Evolutionary conservation across 441 rosid species (phyloP).

Genomic region (Aquilaria agallochum): DNA sequence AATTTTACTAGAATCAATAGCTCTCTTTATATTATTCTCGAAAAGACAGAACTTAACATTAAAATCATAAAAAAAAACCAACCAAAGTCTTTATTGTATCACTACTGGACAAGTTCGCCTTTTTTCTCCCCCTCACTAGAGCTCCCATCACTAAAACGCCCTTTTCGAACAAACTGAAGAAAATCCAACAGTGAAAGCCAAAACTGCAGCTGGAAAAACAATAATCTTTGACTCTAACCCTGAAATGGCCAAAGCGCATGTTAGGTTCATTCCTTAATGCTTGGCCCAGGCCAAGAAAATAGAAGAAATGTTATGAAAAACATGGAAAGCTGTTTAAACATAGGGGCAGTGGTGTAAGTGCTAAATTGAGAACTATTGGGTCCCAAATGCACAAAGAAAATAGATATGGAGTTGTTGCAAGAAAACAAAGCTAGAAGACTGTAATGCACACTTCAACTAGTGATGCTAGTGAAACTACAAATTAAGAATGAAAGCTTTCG

Average conservation of each 20-base stretch:
- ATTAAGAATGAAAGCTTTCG: too few species aligned
- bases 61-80: constrained; percentile 40
- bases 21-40: constrained; percentile 35
- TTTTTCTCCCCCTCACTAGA: constrained; percentile 30
- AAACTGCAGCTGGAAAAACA: constrained; percentile 48
- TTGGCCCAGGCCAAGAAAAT: too few species aligned
- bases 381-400: too few species aligned
- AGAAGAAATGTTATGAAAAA: too few species aligned
- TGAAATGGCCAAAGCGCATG: constrained; percentile 42
- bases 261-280: too few species aligned
- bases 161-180: constrained; percentile 55
- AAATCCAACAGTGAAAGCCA: constrained; percentile 55
- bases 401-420: too few species aligned
- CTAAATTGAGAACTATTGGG: too few species aligned
- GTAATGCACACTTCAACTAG: too few species aligned
- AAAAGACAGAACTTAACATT: constrained; percentile 33
- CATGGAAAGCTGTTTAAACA: too few species aligned
- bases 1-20: constrained; percentile 41
- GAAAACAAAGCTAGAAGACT: too few species aligned
- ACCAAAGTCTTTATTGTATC: constrained; percentile 35
- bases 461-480: too few species aligned
- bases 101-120: constrained; percentile 31
- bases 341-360: too few species aligned
- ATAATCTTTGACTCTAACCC: constrained; percentile 50
- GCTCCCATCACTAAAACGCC: constrained; percentile 24